Percentiles rank a stretch among this genome's conserved stretches.
These are phyloP conservation scores for Exobasidium rhododendri DNA, from an alignment of 1,284 basidiomycete species.

Conservation along the genomic window DNA sequence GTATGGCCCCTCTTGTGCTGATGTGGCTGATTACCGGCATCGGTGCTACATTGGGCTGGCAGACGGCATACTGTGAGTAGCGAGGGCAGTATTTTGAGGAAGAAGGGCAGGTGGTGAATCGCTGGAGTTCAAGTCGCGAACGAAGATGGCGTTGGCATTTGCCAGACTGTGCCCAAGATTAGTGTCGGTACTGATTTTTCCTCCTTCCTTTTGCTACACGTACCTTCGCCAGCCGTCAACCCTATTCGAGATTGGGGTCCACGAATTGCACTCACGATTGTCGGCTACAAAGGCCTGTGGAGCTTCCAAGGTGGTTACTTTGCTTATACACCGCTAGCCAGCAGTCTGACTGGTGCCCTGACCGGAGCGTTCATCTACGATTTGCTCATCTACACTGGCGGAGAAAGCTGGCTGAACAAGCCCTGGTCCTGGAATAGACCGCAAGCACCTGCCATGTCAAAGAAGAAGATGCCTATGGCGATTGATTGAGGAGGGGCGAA, in stretches of 20 bases:
- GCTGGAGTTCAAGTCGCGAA: too few relatives aligned
- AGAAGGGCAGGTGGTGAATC: too few relatives aligned
- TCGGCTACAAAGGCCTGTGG: conserved; percentile 62
- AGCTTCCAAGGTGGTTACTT: conserved; percentile 66
- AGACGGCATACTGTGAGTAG: conserved; percentile 61
- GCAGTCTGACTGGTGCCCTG: conserved; percentile 48
- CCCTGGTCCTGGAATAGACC: conserved; percentile 7
- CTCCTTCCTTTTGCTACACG: too few relatives aligned
- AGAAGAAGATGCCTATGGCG: not conserved
- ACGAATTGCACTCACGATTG: conserved; percentile 62
- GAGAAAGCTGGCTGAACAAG: conserved; percentile 49
- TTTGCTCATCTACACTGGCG: conserved; percentile 51
- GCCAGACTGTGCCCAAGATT: conserved; percentile 58
- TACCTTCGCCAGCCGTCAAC: conserved; percentile 64
- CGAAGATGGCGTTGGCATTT: conserved; percentile 34
- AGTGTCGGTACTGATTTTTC: conserved; percentile 60
- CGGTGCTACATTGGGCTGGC: conserved; percentile 61
- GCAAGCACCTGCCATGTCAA: not conserved
- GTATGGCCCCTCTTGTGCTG: conserved; percentile 58
- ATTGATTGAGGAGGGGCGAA: too few relatives aligned
- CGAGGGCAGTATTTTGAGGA: too few relatives aligned
- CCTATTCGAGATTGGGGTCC: conserved; percentile 68
- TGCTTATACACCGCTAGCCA: conserved; percentile 65
- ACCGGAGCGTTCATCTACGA: conserved; percentile 53
- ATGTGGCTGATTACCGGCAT: conserved; percentile 58